Base-by-base conservation (phyloP, 345 rosid species). In the Gossypium arboreum region DNA sequence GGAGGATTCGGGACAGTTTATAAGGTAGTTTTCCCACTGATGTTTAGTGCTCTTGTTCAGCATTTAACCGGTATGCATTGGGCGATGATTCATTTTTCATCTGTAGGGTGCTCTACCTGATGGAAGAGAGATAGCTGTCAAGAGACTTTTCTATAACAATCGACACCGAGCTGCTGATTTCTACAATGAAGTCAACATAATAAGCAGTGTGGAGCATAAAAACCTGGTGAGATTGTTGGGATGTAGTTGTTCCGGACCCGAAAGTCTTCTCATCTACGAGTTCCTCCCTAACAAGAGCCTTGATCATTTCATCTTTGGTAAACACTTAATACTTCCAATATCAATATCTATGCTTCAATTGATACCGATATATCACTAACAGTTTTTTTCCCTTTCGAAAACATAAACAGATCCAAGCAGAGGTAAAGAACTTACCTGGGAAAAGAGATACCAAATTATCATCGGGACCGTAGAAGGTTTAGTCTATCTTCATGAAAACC, bases 1-100 rank as follows among this genome's bases (percentile, higher is more conserved):
- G 99, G 99, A 69, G 99, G 97, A 41, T 92, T 90, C 60, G 99
- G 99, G 72, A 87, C 96, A 67, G 99, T 94, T 44, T 92, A 94
- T 77, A 92, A 94, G 94, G 98, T 91, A 60, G 9, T 60, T 60
- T 24, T 60, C 4, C 76, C 52, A 71, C 57, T 67, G 39, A 16
- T 51, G 44, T 22, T 13, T 9, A 12, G 7, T 57, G 62, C 29
- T n/a, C 47, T 13, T 78, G 7, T n/a, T 12, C 27, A 29, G 39
- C 43, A 62, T 75, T 24, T 24, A 34, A 3, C 41, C 12, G 50
- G 44, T 57, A 12, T 58, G 29, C 16, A 17, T 24, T 1, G 59
- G 43, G 50, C 17, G 2, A 11, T 3, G 8, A 47, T 18, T 48
- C 29, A 24, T 22, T 18, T 73, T 8, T 39, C 25, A 10, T 43